Conservation (phyloP, 2,329 filamentous ascomycete genomes). For the Colletotrichum agaves region DNA sequence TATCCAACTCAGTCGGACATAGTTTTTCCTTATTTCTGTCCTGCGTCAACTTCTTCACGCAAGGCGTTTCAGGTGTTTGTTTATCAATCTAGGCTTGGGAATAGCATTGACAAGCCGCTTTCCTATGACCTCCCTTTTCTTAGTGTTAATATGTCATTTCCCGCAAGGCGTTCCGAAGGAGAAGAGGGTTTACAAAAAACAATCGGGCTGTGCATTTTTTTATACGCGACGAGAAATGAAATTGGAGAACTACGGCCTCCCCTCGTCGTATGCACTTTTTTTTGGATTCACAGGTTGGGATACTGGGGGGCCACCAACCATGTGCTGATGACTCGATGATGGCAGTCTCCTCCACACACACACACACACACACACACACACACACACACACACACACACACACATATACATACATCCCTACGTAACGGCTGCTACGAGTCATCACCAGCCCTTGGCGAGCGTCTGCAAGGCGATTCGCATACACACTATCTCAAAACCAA, state of each 20-base stretch:
- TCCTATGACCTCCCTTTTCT: not conserved
- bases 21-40: constrained; percentile 31
- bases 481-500: constrained; percentile 6
- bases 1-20: constrained; percentile 14
- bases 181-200: constrained; percentile 31
- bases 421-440: constrained; percentile 3
- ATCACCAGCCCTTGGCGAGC: constrained; percentile 11
- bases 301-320: constrained; percentile 31
- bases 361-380: not conserved
- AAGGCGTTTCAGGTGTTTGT: constrained; percentile 32
- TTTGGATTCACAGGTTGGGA: constrained; percentile 37
- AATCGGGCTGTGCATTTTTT: constrained; percentile 25
- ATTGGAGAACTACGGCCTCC: constrained; percentile 31
- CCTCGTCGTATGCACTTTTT: constrained; percentile 8
- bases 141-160: constrained; percentile 38
- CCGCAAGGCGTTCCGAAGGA: constrained; percentile 36
- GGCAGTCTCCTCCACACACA: constrained; percentile 17
- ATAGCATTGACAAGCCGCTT: not conserved
- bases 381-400: not conserved
- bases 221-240: not conserved
- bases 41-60: constrained; percentile 30
- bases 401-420: constrained; percentile 6
- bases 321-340: constrained; percentile 20
- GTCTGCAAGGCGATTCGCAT: not conserved
- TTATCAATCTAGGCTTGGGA: not conserved